Base-by-base conservation (phyloP, 805 yeast species). In the Teunomyces aglyptinius region DNA sequence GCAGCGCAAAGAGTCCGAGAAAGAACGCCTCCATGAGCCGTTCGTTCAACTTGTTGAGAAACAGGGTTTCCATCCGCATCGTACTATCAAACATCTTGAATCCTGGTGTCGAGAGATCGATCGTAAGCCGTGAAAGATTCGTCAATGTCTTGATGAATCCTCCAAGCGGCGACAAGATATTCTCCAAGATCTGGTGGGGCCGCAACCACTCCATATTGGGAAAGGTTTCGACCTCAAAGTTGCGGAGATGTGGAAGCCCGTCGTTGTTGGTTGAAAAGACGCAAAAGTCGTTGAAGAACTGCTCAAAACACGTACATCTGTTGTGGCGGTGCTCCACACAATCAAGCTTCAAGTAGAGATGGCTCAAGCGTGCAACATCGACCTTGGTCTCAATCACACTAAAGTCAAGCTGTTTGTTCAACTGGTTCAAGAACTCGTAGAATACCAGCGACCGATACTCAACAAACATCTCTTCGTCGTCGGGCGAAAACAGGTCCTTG, bases 11-110 rank as follows among this genome's bases (percentile, higher is more conserved):
- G 43, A 66, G 59, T 15, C 61, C 52, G 11, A 63, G 48, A 45
- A 68, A 65, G 33, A 68, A 67, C n/a, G 70, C 65, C 44, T 66
- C 70, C 60, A 68, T 65, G 10, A 67, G 50, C 38, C 65, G 51
- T 45, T 65, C 66, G 51, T 67, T 67, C 40, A 67, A 48, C 47
- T 64, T 56, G 49, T 67, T 67, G 44, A 68, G 54, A n/a, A 60
- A 49, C 16, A 31, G 16, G 29, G 64, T 60, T 13, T 70, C 54
- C 63, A 67, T 57, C 8, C 62, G 63, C 50, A 60, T 53, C n/a
- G 55, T 57, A 43, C 53, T 56, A 41, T 59, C 70, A 55, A 65
- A 67, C 70, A 66, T 68, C 48, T 68, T 68, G 50, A 64, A 66
- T 3, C 68, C 67, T 1, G 67, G 68, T 0, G 71, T 65, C 4